Conservation (phyloP, 2,329 filamentous ascomycete species). For the Ophiostoma himal-ulmi region DNA sequence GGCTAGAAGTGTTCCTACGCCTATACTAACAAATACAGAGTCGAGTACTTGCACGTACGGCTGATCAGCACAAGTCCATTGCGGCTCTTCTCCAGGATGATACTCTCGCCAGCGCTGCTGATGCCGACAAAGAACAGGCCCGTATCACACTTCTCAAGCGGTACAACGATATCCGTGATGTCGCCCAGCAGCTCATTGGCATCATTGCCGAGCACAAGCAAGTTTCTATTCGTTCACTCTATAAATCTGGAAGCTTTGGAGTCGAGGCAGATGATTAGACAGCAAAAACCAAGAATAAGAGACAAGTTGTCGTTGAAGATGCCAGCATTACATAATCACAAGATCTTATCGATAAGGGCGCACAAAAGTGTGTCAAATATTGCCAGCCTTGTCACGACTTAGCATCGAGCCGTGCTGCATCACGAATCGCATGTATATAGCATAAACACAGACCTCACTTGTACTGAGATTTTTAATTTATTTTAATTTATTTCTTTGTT, state of each 20-base stretch:
- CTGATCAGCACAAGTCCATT: conserved; percentile 12
- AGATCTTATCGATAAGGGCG: not conserved
- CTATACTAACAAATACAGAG: conserved; percentile 14
- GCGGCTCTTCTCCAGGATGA: not conserved
- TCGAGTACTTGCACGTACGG: conserved; percentile 17
- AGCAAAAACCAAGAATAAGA: not conserved
- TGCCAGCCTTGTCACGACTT: not conserved
- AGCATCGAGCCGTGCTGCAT: not conserved
- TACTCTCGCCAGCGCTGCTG: too few relatives aligned
- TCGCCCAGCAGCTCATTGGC: conserved; percentile 37
- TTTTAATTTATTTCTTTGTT: conserved; percentile 9
- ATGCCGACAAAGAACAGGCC: conserved; percentile 15
- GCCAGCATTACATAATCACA: not conserved
- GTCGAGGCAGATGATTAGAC: conserved; percentile 28
- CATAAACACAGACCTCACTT: not conserved
- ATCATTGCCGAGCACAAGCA: conserved; percentile 36
- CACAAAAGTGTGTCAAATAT: conserved; percentile 3
- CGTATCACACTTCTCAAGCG: conserved; percentile 32
- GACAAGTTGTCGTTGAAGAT: not conserved
- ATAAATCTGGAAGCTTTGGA: conserved; percentile 32
- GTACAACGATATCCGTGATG: conserved; percentile 38
- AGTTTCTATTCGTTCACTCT: conserved; percentile 32
- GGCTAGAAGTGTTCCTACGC: not conserved
- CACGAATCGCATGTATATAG: not conserved
- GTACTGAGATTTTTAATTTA: not conserved